Evolutionary conservation across 352 stramenopile species (phyloP).

Genomic region (Saprolegnia parasitica): DNA sequence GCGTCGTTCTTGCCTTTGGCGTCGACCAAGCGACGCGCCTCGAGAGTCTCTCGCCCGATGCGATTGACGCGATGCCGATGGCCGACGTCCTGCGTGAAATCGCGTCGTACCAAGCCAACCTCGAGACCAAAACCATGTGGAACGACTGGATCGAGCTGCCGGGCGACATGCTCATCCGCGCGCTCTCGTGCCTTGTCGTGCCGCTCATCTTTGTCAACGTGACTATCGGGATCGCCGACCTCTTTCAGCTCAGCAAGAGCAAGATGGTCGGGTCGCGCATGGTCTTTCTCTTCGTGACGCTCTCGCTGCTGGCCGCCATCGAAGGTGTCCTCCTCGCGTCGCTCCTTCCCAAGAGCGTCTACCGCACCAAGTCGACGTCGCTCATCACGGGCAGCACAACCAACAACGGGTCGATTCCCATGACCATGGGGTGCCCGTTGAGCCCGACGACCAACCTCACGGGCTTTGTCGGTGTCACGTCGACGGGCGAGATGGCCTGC

Average conservation of each 20-base stretch:
- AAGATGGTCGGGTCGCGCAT: conserved; percentile 25
- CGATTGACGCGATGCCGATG: background rate
- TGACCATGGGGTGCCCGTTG: background rate
- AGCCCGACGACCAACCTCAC: conserved; percentile 1
- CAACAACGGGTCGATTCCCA: background rate
- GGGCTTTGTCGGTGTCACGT: background rate
- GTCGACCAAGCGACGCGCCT: background rate
- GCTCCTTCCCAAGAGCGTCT: background rate
- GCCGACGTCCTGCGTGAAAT: background rate
- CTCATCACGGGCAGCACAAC: background rate
- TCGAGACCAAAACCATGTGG: conserved; percentile 1
- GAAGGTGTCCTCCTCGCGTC: conserved; percentile 6
- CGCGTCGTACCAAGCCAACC: background rate
- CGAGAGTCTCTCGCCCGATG: background rate
- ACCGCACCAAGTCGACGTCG: background rate
- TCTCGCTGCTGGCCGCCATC: background rate
- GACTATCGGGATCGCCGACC: conserved; percentile 58
- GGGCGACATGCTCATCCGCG: conserved; percentile 65
- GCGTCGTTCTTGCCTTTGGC: conserved; percentile 1
- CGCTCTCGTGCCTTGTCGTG: conserved; percentile 69
- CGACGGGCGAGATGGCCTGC: background rate
- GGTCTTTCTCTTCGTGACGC: background rate
- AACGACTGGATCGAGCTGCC: conserved; percentile 37
- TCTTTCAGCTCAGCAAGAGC: conserved; percentile 49
- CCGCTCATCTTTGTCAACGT: conserved; percentile 77